A percentile compares a stretch with the other conserved stretches of the same genome.
Conservation (phyloP, 768 basidiomycete genomes). For the Russula olivacea region DNA sequence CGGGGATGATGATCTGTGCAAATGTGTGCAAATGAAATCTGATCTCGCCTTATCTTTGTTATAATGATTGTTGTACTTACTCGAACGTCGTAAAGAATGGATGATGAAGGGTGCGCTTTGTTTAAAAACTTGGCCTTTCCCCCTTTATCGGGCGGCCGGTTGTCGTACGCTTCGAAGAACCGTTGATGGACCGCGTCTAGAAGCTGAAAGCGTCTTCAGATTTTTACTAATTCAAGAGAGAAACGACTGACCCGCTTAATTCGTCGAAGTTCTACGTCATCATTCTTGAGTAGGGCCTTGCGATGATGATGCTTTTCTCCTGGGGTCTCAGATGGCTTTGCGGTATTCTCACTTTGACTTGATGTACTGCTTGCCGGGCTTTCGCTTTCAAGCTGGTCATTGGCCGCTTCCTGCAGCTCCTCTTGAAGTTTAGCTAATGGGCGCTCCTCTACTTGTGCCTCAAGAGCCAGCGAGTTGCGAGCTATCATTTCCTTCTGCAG, state of each 20-base stretch:
- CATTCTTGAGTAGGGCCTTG: slow-evolving; percentile 80
- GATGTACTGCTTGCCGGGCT: not conserved
- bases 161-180: slow-evolving; percentile 69
- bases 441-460: slow-evolving; percentile 79
- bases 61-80: slow-evolving; percentile 39
- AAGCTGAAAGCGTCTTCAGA: slow-evolving; percentile 45
- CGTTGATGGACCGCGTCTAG: slow-evolving; percentile 69
- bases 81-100: slow-evolving; percentile 60
- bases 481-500: slow-evolving; percentile 53
- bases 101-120: slow-evolving; percentile 29
- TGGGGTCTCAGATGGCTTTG: slow-evolving; percentile 23
- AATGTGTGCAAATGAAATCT: slow-evolving; percentile 31
- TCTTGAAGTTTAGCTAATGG: slow-evolving; percentile 88
- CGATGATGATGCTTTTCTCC: slow-evolving; percentile 46
- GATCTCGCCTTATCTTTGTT: not conserved
- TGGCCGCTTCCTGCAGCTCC: slow-evolving; percentile 50
- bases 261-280: slow-evolving; percentile 76
- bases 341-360: slow-evolving; percentile 5
- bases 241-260: slow-evolving; percentile 56
- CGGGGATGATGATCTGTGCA: slow-evolving; percentile 74
- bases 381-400: slow-evolving; percentile 12
- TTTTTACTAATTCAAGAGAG: not conserved
- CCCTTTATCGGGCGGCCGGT: slow-evolving; percentile 30
- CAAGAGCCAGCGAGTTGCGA: slow-evolving; percentile 68
- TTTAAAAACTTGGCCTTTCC: slow-evolving; percentile 30